Base-by-base conservation (phyloP, 176 grass and related monocot genomes). In the Areca catechu region DNA sequence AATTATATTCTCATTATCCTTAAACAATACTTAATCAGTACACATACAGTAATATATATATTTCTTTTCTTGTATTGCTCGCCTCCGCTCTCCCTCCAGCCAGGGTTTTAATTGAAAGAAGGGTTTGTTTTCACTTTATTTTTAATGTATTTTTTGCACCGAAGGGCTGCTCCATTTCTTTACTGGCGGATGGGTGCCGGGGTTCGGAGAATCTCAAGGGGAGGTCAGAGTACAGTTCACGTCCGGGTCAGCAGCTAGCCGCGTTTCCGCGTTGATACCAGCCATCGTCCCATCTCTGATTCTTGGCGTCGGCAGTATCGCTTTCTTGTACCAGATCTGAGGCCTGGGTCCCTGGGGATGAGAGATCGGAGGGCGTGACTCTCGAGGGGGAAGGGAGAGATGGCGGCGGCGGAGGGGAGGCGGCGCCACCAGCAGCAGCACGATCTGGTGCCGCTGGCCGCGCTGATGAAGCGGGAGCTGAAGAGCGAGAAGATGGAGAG, bases 391-490 rank as follows among this genome's bases (percentile, higher is more conserved):
- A 51, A 53, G 57, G 48, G 30, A 22, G 22, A 53, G 23, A 34
- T 65, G 24, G 51, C 29, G 49, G 59, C 5, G 27, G 30, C 27
- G 27, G 34, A 21, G 65, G 29, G 70, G 74, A 78, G 79, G 74
- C 75, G 67, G 55, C 74, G 21, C 6, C 47, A 27, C 54, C 54
- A 16, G 4, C 23, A 15, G 21, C 61, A 17, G 48, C 53, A 20
- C 69, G 63, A 18, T n/a, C 53, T 89, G 62, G 76, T 95, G 73
- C 90, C 85, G 3, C 80, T 95, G 53, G 82, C 79, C 4, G 73
- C 79, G 67, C 79, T 95, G 23, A 89, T 95, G 56, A 89, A 77
- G 61, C 82, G 89, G 73, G 90, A 89, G 66, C 71, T 72, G 51
- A 49, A 27, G 65, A 78, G 74, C 66, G 56, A 78, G 66, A 60